These are phyloP conservation scores for Recurvomyces mirabilis DNA, from an alignment of 495 filamentous ascomycete species.

Conservation along the genomic window DNA sequence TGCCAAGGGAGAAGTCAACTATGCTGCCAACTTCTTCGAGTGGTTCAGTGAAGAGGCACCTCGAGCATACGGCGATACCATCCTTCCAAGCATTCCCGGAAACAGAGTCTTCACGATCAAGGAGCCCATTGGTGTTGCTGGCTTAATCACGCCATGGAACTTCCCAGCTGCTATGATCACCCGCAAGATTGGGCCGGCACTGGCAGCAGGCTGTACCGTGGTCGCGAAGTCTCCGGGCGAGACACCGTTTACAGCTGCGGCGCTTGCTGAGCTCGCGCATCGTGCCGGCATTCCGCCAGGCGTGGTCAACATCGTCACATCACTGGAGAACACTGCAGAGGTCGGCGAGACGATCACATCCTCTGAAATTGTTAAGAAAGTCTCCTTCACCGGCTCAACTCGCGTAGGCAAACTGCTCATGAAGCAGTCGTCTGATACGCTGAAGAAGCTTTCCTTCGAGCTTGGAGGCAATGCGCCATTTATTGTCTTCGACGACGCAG, in stretches of 20 bases:
- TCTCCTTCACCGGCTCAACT: conserved; percentile 64
- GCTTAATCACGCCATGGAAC: conserved; percentile 72
- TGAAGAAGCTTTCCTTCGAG: conserved; percentile 65
- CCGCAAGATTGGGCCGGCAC: conserved; percentile 37
- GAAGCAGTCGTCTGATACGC: conserved; percentile 44
- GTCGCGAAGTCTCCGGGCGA: conserved; percentile 56
- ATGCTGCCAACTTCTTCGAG: conserved; percentile 64
- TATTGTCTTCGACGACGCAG: conserved; percentile 63
- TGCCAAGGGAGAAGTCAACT: conserved; percentile 59
- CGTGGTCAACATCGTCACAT: conserved; percentile 49
- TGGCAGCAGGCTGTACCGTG: conserved; percentile 51
- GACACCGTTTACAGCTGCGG: conserved; percentile 47
- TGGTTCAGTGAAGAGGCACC: conserved; percentile 73
- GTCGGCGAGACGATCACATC: conserved; percentile 56
- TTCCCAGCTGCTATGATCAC: conserved; percentile 39
- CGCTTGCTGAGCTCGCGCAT: conserved; percentile 45
- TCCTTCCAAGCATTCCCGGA: conserved; percentile 38
- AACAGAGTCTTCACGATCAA: conserved; percentile 36
- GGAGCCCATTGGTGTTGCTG: conserved; percentile 84
- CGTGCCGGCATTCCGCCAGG: conserved; percentile 50
- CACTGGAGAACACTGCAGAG: conserved; percentile 51
- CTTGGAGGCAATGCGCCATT: conserved; percentile 68
- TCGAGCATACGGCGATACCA: conserved; percentile 59
- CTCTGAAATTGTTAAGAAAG: conserved; percentile 54
- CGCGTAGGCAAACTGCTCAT: conserved; percentile 54